These are phyloP conservation scores for Scytalidium sp. DNA, from an alignment of 2,329 filamentous ascomycete genomes.

Conservation along the genomic window DNA sequence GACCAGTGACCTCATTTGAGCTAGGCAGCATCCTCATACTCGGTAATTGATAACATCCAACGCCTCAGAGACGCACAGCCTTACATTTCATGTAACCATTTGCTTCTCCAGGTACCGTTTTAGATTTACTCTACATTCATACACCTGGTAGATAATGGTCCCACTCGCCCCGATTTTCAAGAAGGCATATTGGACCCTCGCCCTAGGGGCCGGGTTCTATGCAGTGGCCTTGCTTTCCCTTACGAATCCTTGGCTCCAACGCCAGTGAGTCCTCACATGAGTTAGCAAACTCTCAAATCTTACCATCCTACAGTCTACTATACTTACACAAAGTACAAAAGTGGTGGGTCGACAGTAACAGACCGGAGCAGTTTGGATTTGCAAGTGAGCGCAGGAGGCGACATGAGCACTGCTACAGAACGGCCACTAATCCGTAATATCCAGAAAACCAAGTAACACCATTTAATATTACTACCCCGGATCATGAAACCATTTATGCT, in stretches of 20 bases:
- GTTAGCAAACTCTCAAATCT: slow-evolving; percentile 4
- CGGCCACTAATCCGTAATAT: background rate
- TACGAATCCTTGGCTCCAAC: slow-evolving; percentile 69
- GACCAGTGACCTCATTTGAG: no score
- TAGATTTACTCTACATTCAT: no score
- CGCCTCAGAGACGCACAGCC: no score
- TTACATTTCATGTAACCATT: no score
- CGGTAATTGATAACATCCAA: no score
- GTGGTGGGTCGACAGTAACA: slow-evolving; percentile 69
- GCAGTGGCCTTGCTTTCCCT: slow-evolving; percentile 61
- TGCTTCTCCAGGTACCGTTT: no score
- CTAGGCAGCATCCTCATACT: no score
- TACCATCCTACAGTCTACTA: slow-evolving; percentile 49
- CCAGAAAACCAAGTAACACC: slow-evolving; percentile 84
- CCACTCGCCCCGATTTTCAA: slow-evolving; percentile 41
- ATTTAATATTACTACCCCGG: slow-evolving; percentile 72
- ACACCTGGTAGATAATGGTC: slow-evolving; percentile 16
- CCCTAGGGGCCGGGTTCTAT: slow-evolving; percentile 62
- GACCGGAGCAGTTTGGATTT: slow-evolving; percentile 83
- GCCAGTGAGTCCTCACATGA: slow-evolving; percentile 59
- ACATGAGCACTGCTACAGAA: background rate
- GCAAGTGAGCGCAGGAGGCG: slow-evolving; percentile 54
- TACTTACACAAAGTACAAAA: slow-evolving; percentile 80
- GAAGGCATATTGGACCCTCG: slow-evolving; percentile 48
- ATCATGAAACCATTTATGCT: slow-evolving; percentile 76